These are phyloP conservation scores for Tylopilus sp. DNA, from an alignment of 1,284 basidiomycete species.

Conservation along the genomic window DNA sequence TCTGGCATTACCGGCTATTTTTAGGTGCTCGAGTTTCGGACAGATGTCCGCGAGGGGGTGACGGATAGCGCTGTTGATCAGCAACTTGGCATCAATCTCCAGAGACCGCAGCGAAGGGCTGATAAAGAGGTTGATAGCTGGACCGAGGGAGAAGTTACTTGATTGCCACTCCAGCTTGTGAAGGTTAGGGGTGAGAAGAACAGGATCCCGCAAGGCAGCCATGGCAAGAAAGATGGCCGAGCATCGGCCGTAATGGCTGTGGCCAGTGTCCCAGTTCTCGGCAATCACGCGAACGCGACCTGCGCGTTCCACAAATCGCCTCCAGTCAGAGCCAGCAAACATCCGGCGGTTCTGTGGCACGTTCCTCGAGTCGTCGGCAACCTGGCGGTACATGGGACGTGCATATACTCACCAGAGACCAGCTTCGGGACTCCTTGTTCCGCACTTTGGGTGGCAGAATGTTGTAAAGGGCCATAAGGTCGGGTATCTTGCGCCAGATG, in stretches of 20 bases:
- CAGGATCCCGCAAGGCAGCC: constrained; percentile 15
- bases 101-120: constrained; percentile 21
- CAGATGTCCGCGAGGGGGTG: constrained; percentile 17
- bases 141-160: background rate
- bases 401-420: constrained; percentile 20
- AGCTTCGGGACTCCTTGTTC: constrained; percentile 12
- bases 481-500: constrained; percentile 17
- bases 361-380: background rate
- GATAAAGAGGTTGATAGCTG: constrained; percentile 22
- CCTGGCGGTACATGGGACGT: background rate
- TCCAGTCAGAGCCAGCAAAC: constrained; percentile 19
- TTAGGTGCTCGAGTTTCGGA: constrained; percentile 18
- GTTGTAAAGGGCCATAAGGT: constrained; percentile 14
- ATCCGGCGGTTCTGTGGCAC: constrained; percentile 18
- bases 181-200: constrained; percentile 25
- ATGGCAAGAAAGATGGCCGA: constrained; percentile 17
- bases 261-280: background rate
- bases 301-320: constrained; percentile 18
- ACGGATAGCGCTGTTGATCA: constrained; percentile 9
- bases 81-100: constrained; percentile 23
- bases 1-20: constrained; percentile 23
- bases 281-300: constrained; percentile 16
- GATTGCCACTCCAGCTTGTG: constrained; percentile 20
- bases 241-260: background rate
- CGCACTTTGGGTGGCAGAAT: constrained; percentile 20